A percentile compares a stretch with the other conserved stretches of the same genome.
Conservation (phyloP, 306 rosid genomes). For the Medicago arabica region DNA sequence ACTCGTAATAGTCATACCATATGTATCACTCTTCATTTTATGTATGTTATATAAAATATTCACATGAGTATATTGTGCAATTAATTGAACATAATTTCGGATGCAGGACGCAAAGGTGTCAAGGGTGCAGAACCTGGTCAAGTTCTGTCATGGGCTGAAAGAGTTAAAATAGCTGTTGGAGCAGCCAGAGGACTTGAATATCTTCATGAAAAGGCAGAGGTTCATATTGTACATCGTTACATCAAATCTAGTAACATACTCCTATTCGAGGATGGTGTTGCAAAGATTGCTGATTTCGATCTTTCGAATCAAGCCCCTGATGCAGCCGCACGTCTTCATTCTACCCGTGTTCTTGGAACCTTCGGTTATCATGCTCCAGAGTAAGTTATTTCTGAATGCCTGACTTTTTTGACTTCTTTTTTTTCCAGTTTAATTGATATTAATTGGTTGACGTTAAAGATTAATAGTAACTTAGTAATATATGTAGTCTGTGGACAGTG, state of each 20-base stretch:
- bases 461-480: too few species aligned
- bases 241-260: constrained; percentile 83
- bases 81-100: constrained; percentile 30
- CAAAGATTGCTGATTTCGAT: constrained; percentile 86
- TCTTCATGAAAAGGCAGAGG: constrained; percentile 80
- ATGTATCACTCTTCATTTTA: not conserved
- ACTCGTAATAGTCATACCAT: not conserved
- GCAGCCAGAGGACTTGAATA: constrained; percentile 84
- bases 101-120: constrained; percentile 70
- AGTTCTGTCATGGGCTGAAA: constrained; percentile 72
- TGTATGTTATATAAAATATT: constrained; percentile 20
- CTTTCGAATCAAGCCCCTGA: constrained; percentile 87
- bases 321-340: constrained; percentile 81
- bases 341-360: constrained; percentile 93
- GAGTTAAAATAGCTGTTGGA: constrained; percentile 85
- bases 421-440: not conserved
- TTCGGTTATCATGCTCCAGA: constrained; percentile 95
- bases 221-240: constrained; percentile 75
- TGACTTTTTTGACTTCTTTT: not conserved
- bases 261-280: constrained; percentile 69
- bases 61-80: not conserved
- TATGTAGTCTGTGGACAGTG: too few species aligned
- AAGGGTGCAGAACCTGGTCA: constrained; percentile 80
- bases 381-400: constrained; percentile 52
- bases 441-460: too few species aligned